These are phyloP conservation scores for Castanospermum australe DNA, from an alignment of 306 rosid species.

Conservation along the genomic window DNA sequence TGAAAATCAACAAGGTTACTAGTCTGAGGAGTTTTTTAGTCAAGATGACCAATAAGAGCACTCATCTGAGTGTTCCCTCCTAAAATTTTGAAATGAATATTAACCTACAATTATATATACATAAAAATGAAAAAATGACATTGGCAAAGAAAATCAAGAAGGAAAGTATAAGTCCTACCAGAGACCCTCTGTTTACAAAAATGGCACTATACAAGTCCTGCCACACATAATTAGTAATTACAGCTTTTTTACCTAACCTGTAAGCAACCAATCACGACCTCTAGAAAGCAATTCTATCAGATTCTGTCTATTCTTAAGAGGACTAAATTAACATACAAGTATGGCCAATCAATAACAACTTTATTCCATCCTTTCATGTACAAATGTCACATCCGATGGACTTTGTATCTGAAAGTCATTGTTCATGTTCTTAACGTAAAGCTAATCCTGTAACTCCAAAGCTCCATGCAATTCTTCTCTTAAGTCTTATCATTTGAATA, in stretches of 20 bases:
- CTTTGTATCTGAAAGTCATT: slow-evolving; percentile 23
- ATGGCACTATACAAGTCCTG: slow-evolving; percentile 29
- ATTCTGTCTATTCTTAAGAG: slow-evolving; percentile 32
- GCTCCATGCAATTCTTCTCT: background rate
- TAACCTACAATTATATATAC: slow-evolving; percentile 10
- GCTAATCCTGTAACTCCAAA: background rate
- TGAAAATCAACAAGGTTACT: background rate
- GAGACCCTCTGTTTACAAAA: slow-evolving; percentile 24
- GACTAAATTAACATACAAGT: slow-evolving; percentile 19
- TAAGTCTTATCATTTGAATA: background rate
- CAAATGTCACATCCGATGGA: slow-evolving; percentile 40
- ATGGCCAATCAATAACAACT: background rate
- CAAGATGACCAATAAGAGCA: background rate
- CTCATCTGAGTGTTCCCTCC: background rate
- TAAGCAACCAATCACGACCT: slow-evolving; percentile 15
- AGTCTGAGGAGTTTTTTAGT: background rate
- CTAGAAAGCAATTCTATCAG: slow-evolving; percentile 7
- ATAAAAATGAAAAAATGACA: slow-evolving; percentile 4
- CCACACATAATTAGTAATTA: slow-evolving; percentile 31
- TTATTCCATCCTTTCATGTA: slow-evolving; percentile 39
- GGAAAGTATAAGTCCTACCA: background rate
- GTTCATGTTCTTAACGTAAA: background rate
- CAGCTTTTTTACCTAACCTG: slow-evolving; percentile 29
- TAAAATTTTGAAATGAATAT: background rate
- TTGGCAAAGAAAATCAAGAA: background rate